Conservation (phyloP, 805 yeast genomes). For the Kluyveromyces starmeri region DNA sequence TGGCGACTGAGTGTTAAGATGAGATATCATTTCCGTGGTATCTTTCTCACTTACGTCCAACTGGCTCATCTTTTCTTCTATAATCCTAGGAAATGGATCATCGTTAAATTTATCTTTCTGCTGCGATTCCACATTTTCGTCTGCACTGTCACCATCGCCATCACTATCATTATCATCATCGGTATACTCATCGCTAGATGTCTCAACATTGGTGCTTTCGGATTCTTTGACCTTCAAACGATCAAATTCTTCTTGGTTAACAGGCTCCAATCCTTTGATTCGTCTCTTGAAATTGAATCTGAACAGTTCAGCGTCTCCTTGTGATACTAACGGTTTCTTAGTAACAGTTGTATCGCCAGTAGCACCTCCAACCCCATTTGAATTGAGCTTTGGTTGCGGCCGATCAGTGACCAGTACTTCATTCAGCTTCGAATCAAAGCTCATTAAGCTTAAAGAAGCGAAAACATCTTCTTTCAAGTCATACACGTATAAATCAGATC, state of each 20-base stretch:
- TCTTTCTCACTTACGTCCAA: slow-evolving; percentile 14
- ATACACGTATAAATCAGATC: slow-evolving; percentile 42
- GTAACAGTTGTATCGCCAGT: slow-evolving; percentile 5
- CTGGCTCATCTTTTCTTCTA: slow-evolving; percentile 19
- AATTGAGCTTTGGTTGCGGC: no score
- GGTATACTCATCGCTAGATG: no score
- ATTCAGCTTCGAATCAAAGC: slow-evolving; percentile 45
- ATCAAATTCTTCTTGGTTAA: slow-evolving; percentile 54
- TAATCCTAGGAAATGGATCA: slow-evolving; percentile 19
- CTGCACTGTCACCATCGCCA: slow-evolving; percentile 17
- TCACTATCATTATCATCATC: slow-evolving; percentile 44
- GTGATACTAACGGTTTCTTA: slow-evolving; percentile 18
- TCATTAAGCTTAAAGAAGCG: slow-evolving; percentile 41
- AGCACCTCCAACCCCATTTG: slow-evolving; percentile 1
- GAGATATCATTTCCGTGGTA: slow-evolving; percentile 31
- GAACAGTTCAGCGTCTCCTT: slow-evolving; percentile 52
- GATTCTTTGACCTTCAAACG: slow-evolving; percentile 19
- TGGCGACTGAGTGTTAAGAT: slow-evolving; percentile 64
- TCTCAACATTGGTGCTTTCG: slow-evolving; percentile 25
- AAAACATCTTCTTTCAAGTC: slow-evolving; percentile 34
- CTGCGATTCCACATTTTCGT: slow-evolving; percentile 24
- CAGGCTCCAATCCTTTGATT: slow-evolving; percentile 35
- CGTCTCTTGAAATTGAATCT: slow-evolving; percentile 50
- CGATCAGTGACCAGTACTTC: slow-evolving; percentile 21
- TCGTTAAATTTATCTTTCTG: slow-evolving; percentile 15